These are phyloP conservation scores for Gracilaria domingensis DNA, from an alignment of 23 red algal species.

Conservation along the genomic window DNA sequence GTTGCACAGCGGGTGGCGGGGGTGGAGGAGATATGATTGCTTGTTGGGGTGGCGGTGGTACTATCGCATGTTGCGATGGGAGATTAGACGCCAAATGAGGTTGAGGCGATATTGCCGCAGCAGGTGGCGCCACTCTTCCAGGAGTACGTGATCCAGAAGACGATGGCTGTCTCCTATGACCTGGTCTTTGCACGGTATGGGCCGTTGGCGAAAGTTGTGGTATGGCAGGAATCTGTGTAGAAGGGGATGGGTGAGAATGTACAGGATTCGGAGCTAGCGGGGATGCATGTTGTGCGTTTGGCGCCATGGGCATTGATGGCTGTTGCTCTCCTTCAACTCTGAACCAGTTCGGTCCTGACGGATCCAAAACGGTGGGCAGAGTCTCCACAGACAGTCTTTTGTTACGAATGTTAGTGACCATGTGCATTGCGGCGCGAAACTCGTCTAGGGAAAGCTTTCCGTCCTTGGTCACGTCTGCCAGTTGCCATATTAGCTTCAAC, in stretches of 20 bases:
- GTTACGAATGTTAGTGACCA: slow-evolving; percentile 74
- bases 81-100: slow-evolving; percentile 24
- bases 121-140: not conserved
- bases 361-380: slow-evolving; percentile 65
- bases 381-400: slow-evolving; percentile 42
- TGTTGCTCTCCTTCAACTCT: slow-evolving; percentile 65
- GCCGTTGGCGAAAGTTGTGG: slow-evolving; percentile 20
- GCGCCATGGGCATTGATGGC: not conserved
- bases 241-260: slow-evolving; percentile 18
- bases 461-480: slow-evolving; percentile 88
- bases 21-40: not conserved
- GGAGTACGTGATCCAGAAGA: slow-evolving; percentile 29
- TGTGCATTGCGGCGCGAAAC: slow-evolving; percentile 89
- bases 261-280: not conserved
- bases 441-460: slow-evolving; percentile 87
- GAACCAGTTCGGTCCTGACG: slow-evolving; percentile 72
- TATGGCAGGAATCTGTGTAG: slow-evolving; percentile 5
- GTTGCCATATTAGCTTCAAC: slow-evolving; percentile 85
- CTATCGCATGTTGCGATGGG: not conserved
- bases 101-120: not conserved
- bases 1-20: slow-evolving; percentile 9
- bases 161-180: slow-evolving; percentile 30
- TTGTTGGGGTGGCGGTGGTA: slow-evolving; percentile 20
- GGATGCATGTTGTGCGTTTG: not conserved
- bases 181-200: slow-evolving; percentile 1